Evolutionary conservation across 345 rosid species (phyloP).

Genomic region (Melaleuca alternifolia): DNA sequence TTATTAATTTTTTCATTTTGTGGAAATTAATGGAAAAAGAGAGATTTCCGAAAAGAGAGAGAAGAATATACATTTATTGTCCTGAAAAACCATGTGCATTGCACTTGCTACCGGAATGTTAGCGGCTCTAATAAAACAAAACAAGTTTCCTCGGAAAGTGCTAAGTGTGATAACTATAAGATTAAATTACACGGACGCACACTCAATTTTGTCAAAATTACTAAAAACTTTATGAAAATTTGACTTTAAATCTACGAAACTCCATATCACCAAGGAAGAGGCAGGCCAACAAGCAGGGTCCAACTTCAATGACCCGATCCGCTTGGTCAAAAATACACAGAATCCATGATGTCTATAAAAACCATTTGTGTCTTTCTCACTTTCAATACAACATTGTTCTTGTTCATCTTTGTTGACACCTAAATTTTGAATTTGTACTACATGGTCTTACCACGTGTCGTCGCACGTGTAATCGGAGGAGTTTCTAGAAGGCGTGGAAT

Average conservation of each 20-base stretch:
- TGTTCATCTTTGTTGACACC: no score
- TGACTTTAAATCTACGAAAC: background rate
- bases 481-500: no score
- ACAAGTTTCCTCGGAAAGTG: background rate
- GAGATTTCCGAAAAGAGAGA: background rate
- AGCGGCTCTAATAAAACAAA: background rate
- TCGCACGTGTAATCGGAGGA: no score
- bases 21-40: background rate
- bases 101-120: background rate
- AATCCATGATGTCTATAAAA: background rate
- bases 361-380: background rate
- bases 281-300: background rate
- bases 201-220: background rate
- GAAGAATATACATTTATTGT: background rate
- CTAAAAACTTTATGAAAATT: no score
- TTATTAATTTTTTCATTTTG: background rate
- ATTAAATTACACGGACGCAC: background rate
- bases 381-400: background rate
- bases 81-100: background rate
- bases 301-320: background rate
- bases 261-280: background rate
- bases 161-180: background rate
- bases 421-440: no score
- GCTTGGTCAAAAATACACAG: background rate
- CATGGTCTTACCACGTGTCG: no score